Evolutionary conservation across 2,329 filamentous ascomycete genomes (phyloP), one percentile per base, ranked within the genome.

Genomic region (Myotisia sp.): DNA sequence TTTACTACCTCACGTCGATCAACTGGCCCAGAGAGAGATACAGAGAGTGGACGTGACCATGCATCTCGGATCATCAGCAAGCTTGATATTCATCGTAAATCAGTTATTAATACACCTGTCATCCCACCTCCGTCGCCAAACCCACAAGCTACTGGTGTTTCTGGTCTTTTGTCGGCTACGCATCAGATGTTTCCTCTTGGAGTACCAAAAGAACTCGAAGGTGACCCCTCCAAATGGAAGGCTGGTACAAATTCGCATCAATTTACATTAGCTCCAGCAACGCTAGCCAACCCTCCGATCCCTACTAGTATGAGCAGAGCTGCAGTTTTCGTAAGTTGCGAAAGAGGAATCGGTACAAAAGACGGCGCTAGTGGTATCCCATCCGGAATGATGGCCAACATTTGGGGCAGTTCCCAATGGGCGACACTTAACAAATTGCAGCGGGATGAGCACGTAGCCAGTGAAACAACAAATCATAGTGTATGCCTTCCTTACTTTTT

Each of bases 341-440:
- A 93, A 49, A 71, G 78, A 40, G 74, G 74, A 2, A 65, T 84
- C 37, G 70, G 69, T 3, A 56, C 74, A 12, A 63, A 63, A 39
- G 70, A 75, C 46, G 71, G 65, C 29, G 68, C 68, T n/a, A 73
- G 79, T 26, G 71, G 71, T 14, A 74, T 93, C 58, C 83, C 86
- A 1, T 81, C 80, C 32, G 84, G 83, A 9, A 75, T 94, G 41
- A 73, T 93, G 64, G 86, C 86, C 20, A 95, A 95, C 52, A 71
- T 92, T 37, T 95, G 87, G 87, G 87, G 87, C 32, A 92, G 77
- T 48, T 79, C 75, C 37, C 77, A 85, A 29, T 93, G 85, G 82
- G 73, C 73, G 9, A 71, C 72, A 42, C 59, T 79, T 38, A 78
- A 79, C 44, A 65, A 68, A 21, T 53, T 79, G 22, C 70, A 70